Evolutionary conservation across 306 rosid species (phyloP).

Genomic region (Hippophae rhamnoides): DNA sequence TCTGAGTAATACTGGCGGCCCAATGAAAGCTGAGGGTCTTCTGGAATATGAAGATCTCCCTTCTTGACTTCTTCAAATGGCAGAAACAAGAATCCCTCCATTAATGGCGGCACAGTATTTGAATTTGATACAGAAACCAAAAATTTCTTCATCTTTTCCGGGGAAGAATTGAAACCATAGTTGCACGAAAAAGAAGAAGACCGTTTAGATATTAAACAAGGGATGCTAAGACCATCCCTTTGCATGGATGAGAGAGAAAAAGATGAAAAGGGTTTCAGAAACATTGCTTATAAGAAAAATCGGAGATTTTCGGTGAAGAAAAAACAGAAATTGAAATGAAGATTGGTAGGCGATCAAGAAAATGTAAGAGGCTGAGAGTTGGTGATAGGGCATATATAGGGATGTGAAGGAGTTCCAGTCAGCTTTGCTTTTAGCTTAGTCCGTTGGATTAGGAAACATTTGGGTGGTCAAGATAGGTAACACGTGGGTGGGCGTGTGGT

Average conservation of each 20-base stretch:
- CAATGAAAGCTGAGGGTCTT: conserved; percentile 47
- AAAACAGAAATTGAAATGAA: conserved; percentile 1
- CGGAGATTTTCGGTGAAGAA: neutral
- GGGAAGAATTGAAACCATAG: neutral
- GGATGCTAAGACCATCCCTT: conserved; percentile 7
- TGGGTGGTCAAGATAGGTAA: conserved; percentile 13
- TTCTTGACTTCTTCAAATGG: conserved; percentile 79
- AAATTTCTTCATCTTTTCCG: conserved; percentile 13
- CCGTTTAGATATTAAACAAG: neutral
- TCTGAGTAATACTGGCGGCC: conserved; percentile 55
- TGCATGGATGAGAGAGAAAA: conserved; percentile 17
- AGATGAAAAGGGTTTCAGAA: conserved; percentile 25
- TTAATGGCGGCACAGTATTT: conserved; percentile 9
- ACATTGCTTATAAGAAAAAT: conserved; percentile 20
- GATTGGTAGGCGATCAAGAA: conserved; percentile 1
- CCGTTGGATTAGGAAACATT: conserved; percentile 24
- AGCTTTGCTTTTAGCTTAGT: neutral
- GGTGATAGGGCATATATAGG: conserved; percentile 6
- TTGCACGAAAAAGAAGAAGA: conserved; percentile 8
- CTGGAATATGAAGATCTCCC: conserved; percentile 57
- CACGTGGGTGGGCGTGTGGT: conserved; percentile 47
- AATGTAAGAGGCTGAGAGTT: neutral
- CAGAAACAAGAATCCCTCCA: conserved; percentile 59
- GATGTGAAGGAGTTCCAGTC: neutral
- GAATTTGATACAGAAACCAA: conserved; percentile 23